Percentiles rank a stretch among this genome's conserved stretches.
phyloP scores from a whole-genome alignment of 129 eudicot genomes.

The Arctium minus region DNA sequence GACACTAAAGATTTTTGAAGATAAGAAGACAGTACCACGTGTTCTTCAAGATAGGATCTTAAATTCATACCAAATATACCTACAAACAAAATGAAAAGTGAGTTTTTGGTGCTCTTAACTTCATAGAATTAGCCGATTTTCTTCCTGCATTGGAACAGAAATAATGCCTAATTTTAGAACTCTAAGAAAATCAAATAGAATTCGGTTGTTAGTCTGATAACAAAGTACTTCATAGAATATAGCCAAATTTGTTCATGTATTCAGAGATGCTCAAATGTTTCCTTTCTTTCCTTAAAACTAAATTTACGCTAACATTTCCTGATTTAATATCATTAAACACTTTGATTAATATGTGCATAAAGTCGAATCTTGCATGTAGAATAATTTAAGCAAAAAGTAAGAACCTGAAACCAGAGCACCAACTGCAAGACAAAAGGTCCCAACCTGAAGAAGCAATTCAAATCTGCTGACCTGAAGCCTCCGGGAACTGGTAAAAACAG shows the following conservation, averaged over 20 bases:
- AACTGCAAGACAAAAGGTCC: slow-evolving; percentile 82
- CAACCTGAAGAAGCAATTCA: slow-evolving; percentile 97
- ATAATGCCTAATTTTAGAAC: too few species aligned
- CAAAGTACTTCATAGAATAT: not conserved
- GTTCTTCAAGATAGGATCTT: slow-evolving; percentile 93
- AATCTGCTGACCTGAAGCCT: slow-evolving; percentile 97
- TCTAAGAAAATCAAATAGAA: too few species aligned
- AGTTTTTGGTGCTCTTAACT: not conserved
- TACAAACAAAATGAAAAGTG: slow-evolving; percentile 18
- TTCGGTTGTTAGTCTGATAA: too few species aligned
- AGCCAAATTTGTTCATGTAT: not conserved
- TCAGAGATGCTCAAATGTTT: not conserved
- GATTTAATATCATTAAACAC: not conserved
- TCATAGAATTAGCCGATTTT: not conserved
- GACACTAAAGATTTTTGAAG: slow-evolving; percentile 1
- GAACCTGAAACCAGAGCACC: slow-evolving; percentile 95
- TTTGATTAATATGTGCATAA: not conserved
- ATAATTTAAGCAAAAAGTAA: slow-evolving; percentile 1
- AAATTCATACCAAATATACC: slow-evolving; percentile 99
- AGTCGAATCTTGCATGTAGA: not conserved
- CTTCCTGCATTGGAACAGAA: not conserved
- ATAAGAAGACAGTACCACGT: slow-evolving; percentile 47
- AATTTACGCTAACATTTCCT: not conserved
- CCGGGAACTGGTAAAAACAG: slow-evolving; percentile 62
- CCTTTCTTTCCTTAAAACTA: not conserved